Evolutionary conservation across 2,329 filamentous ascomycete genomes (phyloP), one percentile per base, ranked within the genome.

Genomic region (Tolypocladium tropicale): DNA sequence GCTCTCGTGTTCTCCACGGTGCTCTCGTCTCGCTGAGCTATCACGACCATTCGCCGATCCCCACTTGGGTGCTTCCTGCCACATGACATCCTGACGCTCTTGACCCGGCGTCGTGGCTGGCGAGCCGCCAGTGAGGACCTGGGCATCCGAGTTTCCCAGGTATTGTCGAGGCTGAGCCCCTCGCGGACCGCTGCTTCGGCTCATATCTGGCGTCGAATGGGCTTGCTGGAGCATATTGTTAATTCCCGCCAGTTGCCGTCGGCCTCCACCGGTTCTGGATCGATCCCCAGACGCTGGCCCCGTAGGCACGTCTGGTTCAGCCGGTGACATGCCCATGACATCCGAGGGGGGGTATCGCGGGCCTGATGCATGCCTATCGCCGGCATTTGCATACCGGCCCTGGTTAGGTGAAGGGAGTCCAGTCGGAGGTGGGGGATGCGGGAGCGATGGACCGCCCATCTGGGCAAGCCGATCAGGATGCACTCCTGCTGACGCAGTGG

Each of bases 211-310:
- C 71, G 64, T 74, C 60, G 63, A 64, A 64, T 77, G 78, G 1
- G 76, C 75, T 65, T 80, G 77, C 60, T 80, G 77, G 4, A 84
- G 73, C 53, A 77, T 81, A 59, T 70, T 82, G 61, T 84, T 83
- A 57, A 86, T 85, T 50, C 79, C 78, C 14, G 78, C 77, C 33
- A 86, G 71, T 61, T 85, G 80, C 56, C 82, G 74, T 57, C 76
- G 72, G 21, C 76, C 73, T 33, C 78, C 75, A 61, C 60, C 70
- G 32, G 64, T 65, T 39, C 67, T 62, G 30, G 62, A 57, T 33
- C 75, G 69, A 32, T 77, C 74, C 23, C 66, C 65, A 10, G 64
- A 61, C 30, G 72, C 63, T 16, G 70, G 70, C 0, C 70, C 70
- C 7, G 74, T 72, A 2, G 70, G 70, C 6, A 70, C 68, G 21